A percentile compares a stretch with the other conserved stretches of the same genome.
phyloP scores from a whole-genome alignment of 495 filamentous ascomycete genomes.

The Extremus antarcticus region DNA sequence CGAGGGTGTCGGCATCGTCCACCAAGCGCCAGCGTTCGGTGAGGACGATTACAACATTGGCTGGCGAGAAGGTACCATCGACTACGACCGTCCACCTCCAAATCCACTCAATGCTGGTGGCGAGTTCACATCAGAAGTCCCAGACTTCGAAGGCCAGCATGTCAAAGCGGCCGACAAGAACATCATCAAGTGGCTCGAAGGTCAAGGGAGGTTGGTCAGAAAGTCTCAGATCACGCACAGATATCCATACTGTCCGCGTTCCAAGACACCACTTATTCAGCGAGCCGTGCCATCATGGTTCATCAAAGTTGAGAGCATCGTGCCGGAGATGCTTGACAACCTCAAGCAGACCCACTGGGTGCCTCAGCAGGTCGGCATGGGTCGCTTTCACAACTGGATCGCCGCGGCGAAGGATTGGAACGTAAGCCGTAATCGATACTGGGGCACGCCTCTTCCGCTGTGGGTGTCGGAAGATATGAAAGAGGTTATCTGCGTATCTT shows the following conservation, averaged over 20 bases:
- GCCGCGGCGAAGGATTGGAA: constrained; percentile 95
- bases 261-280: constrained; percentile 91
- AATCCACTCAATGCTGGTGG: constrained; percentile 83
- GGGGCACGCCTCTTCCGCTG: constrained; percentile 89
- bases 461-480: constrained; percentile 85
- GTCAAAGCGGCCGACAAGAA: constrained; percentile 92
- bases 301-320: constrained; percentile 71
- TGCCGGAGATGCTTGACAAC: constrained; percentile 81
- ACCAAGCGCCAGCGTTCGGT: constrained; percentile 91
- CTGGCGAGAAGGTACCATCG: constrained; percentile 65
- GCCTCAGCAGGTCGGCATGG: constrained; percentile 82
- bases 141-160: constrained; percentile 77
- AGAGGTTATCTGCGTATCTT: constrained; percentile 81
- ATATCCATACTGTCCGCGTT: constrained; percentile 92
- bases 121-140: constrained; percentile 66
- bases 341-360: constrained; percentile 93
- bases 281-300: constrained; percentile 94
- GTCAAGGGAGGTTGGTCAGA: constrained; percentile 66
- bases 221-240: constrained; percentile 88
- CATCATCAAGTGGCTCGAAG: constrained; percentile 87
- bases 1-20: constrained; percentile 89
- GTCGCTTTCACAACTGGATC: constrained; percentile 79
- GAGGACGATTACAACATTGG: constrained; percentile 93
- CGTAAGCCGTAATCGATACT: constrained; percentile 89
- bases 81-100: constrained; percentile 63